A percentile compares a stretch with the other conserved stretches of the same genome.
Conservation (phyloP, 2,329 filamentous ascomycete species). For the Annulohypoxylon truncatum region DNA sequence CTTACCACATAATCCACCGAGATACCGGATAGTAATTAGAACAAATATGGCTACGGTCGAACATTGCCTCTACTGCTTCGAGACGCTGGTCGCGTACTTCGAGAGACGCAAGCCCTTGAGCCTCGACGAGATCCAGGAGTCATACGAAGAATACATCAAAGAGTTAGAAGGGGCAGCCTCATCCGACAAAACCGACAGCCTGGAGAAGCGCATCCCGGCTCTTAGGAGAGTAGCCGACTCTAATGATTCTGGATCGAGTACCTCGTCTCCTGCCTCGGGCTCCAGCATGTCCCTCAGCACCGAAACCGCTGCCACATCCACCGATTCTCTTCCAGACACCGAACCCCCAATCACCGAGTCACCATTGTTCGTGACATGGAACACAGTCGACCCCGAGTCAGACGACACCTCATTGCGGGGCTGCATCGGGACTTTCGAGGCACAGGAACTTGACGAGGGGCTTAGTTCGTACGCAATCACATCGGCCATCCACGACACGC, state of each 20-base stretch:
- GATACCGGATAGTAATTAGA: conserved; percentile 4
- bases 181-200: conserved; percentile 35
- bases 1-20: background rate
- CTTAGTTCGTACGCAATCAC: conserved; percentile 85
- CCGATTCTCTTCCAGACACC: conserved; percentile 54
- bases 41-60: conserved; percentile 81
- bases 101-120: conserved; percentile 74
- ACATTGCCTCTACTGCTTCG: conserved; percentile 95
- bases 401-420: conserved; percentile 80
- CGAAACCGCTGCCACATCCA: conserved; percentile 59
- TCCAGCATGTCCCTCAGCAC: conserved; percentile 53
- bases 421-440: conserved; percentile 95
- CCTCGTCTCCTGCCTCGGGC: conserved; percentile 46
- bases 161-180: conserved; percentile 38
- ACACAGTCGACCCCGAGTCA: conserved; percentile 69
- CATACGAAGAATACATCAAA: conserved; percentile 63
- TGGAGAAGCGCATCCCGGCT: conserved; percentile 50
- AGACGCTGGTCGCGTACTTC: conserved; percentile 81
- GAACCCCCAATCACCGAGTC: conserved; percentile 59
- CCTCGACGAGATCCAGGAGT: conserved; percentile 75
- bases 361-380: conserved; percentile 96
- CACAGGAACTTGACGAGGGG: conserved; percentile 77
- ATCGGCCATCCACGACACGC: conserved; percentile 74
- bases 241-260: conserved; percentile 45
- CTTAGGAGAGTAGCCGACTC: conserved; percentile 44